These are phyloP conservation scores for Cenchrus purpureus DNA, from an alignment of 176 grass and related monocot species.

Conservation along the genomic window DNA sequence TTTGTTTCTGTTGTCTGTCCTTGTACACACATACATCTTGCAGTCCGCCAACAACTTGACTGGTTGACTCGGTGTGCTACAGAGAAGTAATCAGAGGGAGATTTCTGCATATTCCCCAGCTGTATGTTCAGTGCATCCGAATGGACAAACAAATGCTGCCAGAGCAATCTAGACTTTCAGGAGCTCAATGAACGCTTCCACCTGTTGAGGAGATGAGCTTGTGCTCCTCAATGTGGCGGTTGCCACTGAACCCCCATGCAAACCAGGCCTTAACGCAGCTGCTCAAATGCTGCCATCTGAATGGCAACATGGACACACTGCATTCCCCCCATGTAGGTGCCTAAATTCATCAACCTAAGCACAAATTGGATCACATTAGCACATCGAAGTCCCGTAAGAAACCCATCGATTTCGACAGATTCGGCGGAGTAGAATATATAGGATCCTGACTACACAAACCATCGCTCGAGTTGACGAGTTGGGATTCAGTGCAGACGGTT, in stretches of 20 bases:
- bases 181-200: background rate
- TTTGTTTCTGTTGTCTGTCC: background rate
- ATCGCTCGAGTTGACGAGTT: background rate
- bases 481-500: background rate
- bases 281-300: background rate
- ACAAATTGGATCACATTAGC: background rate
- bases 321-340: background rate
- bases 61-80: background rate
- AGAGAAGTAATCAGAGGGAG: background rate
- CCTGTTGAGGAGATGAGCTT: background rate
- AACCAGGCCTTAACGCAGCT: background rate
- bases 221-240: background rate
- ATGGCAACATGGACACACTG: background rate
- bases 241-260: background rate
- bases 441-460: background rate
- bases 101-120: background rate
- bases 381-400: background rate
- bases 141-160: background rate
- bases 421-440: background rate
- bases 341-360: background rate
- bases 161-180: background rate
- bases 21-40: background rate
- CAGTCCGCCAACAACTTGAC: background rate
- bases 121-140: background rate
- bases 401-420: background rate